Evolutionary conservation across 495 filamentous ascomycete species (phyloP).

Genomic region (Chaetomium tenue): DNA sequence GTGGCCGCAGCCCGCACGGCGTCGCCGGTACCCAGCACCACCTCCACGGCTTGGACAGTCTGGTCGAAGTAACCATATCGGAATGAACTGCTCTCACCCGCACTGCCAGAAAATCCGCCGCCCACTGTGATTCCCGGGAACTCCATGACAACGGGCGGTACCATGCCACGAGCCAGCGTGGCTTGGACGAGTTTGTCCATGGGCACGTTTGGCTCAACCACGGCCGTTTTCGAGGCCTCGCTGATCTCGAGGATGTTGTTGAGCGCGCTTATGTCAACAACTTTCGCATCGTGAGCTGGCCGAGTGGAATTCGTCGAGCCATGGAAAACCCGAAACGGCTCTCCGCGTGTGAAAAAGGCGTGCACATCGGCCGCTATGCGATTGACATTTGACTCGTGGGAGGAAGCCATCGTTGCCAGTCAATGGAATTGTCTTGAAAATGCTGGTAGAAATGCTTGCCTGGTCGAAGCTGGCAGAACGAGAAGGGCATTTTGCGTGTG

Average conservation of each 20-base stretch:
- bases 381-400: neutral
- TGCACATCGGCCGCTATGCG: neutral
- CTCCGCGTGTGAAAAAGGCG: neutral
- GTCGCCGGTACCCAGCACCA: slow-evolving; percentile 56
- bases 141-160: slow-evolving; percentile 60
- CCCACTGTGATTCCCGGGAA: slow-evolving; percentile 66
- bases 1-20: slow-evolving; percentile 37
- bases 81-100: slow-evolving; percentile 60
- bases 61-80: slow-evolving; percentile 58
- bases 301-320: slow-evolving; percentile 76
- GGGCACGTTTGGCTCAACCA: slow-evolving; percentile 63
- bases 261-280: slow-evolving; percentile 54
- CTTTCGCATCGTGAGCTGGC: neutral
- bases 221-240: slow-evolving; percentile 38
- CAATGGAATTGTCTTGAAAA: neutral
- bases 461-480: too few relatives aligned
- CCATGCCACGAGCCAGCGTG: slow-evolving; percentile 48
- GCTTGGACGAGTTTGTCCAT: slow-evolving; percentile 59
- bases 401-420: neutral
- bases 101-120: slow-evolving; percentile 61
- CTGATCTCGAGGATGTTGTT: slow-evolving; percentile 55
- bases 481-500: too few relatives aligned
- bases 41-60: slow-evolving; percentile 56
- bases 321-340: slow-evolving; percentile 68
- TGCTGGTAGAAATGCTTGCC: neutral